phyloP scores from a whole-genome alignment of 768 basidiomycete genomes.

The Rhodosporidiobolus odoratus region DNA sequence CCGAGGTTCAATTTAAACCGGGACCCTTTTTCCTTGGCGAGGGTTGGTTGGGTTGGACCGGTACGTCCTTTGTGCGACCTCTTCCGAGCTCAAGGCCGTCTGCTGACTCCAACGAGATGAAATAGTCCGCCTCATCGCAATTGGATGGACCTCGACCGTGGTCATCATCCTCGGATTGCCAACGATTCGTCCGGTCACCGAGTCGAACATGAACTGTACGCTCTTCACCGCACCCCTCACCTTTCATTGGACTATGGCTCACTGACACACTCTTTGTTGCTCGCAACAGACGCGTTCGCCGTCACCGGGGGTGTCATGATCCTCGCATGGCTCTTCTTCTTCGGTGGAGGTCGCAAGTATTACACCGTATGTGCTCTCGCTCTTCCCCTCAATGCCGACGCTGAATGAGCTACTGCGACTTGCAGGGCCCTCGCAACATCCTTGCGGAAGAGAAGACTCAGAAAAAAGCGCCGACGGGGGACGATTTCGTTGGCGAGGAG shows the following conservation, averaged over 20 bases:
- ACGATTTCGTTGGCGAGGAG: conserved; percentile 14
- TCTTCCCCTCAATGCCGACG: background rate
- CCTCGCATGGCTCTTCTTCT: conserved; percentile 42
- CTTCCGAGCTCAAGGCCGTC: background rate
- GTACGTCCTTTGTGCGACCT: conserved; percentile 39
- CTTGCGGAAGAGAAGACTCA: conserved; percentile 20
- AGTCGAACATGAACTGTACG: conserved; percentile 32
- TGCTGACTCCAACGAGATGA: background rate
- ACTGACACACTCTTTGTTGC: background rate
- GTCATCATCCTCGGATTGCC: conserved; percentile 44
- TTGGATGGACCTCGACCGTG: conserved; percentile 44
- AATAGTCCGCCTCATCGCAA: conserved; percentile 17
- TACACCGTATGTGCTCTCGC: conserved; percentile 41
- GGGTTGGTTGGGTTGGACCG: conserved; percentile 12
- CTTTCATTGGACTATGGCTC: background rate
- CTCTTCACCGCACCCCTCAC: background rate
- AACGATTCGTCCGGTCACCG: conserved; percentile 26
- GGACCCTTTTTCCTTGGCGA: conserved; percentile 46
- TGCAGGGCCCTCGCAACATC: conserved; percentile 18
- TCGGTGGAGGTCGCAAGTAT: conserved; percentile 42
- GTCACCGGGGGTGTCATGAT: conserved; percentile 44
- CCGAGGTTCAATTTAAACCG: conserved; percentile 40
- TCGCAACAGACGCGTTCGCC: conserved; percentile 29
- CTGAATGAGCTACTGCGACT: background rate
- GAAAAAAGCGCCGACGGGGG: conserved; percentile 5